Evolutionary conservation across 805 yeast genomes (phyloP).

Genomic region (Candida dajiaensis): DNA sequence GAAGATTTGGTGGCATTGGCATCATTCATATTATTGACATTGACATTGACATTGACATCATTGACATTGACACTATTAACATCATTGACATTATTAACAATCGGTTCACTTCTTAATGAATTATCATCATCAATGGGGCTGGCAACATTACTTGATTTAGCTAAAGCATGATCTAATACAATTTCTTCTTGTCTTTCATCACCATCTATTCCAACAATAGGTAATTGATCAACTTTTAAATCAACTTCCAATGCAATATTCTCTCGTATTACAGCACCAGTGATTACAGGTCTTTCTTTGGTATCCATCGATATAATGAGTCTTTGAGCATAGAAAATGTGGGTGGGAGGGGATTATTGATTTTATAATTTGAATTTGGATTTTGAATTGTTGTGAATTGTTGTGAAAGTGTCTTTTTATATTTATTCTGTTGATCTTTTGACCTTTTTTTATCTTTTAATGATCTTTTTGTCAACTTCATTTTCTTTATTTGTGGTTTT

Average conservation of each 20-base stretch:
- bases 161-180: slow-evolving; percentile 19
- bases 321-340: too few relatives aligned
- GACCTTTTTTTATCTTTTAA: too few relatives aligned
- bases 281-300: background rate
- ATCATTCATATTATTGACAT: background rate
- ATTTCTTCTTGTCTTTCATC: slow-evolving; percentile 20
- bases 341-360: too few relatives aligned
- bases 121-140: slow-evolving; percentile 12
- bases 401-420: too few relatives aligned
- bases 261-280: background rate
- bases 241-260: too few relatives aligned
- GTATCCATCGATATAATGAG: too few relatives aligned
- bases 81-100: background rate
- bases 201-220: slow-evolving; percentile 1
- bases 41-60: background rate
- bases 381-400: too few relatives aligned
- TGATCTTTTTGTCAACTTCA: too few relatives aligned
- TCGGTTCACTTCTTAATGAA: background rate
- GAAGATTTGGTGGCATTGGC: background rate
- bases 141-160: slow-evolving; percentile 20
- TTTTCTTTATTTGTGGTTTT: too few relatives aligned
- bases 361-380: too few relatives aligned
- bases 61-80: background rate
- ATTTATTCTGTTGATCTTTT: too few relatives aligned
- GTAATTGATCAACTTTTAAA: too few relatives aligned